phyloP scores from a whole-genome alignment of 164 flowering plant species.

The Santalum album region DNA sequence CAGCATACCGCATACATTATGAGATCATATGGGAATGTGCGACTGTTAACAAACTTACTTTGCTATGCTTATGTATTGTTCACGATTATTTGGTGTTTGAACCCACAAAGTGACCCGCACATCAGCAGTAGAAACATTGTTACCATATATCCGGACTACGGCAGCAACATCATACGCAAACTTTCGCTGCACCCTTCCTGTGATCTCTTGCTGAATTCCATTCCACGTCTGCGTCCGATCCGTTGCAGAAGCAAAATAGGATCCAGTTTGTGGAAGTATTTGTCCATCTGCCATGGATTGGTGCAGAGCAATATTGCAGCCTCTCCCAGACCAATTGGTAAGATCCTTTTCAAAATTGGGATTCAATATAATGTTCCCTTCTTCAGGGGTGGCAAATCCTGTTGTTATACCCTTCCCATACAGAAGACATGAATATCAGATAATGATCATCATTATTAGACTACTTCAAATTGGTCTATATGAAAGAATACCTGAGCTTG shows the following conservation, averaged over 20 bases:
- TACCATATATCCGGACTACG: conserved; percentile 48
- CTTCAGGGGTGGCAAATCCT: conserved; percentile 23
- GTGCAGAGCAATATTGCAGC: conserved; percentile 65
- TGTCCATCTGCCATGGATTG: conserved; percentile 81
- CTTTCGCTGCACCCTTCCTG: conserved; percentile 69
- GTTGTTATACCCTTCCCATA: conserved; percentile 10
- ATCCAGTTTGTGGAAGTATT: conserved; percentile 64
- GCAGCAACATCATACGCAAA: conserved; percentile 71
- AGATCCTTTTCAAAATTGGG: conserved; percentile 76
- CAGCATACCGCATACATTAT: too few species aligned
- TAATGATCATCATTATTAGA: background rate
- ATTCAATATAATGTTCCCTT: conserved; percentile 63
- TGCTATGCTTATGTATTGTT: conserved; percentile 75
- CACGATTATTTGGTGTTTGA: conserved; percentile 56
- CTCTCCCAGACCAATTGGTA: conserved; percentile 80
- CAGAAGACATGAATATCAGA: background rate
- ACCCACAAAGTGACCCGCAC: conserved; percentile 79
- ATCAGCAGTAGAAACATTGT: conserved; percentile 41
- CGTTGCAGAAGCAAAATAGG: conserved; percentile 70
- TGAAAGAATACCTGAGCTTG: conserved; percentile 26
- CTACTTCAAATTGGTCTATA: background rate
- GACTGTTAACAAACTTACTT: conserved; percentile 51
- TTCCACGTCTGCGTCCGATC: conserved; percentile 78
- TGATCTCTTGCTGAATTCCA: conserved; percentile 91
- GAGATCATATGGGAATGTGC: too few species aligned